Evolutionary conservation across 2,329 filamentous ascomycete species (phyloP).

Genomic region (Hymenoscyphus fructigenus): DNA sequence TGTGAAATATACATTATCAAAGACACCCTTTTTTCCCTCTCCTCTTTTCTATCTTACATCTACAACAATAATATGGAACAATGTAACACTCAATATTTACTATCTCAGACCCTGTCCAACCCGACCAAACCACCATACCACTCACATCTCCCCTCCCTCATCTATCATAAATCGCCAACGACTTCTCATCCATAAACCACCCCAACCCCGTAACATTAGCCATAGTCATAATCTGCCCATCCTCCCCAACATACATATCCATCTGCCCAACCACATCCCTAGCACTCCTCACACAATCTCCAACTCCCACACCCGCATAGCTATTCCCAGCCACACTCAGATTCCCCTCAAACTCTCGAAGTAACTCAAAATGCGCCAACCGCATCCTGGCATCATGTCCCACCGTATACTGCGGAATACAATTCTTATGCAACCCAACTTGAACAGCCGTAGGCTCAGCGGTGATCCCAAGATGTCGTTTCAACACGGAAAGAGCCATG

Average conservation of each 20-base stretch:
- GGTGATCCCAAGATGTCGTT: conserved; percentile 70
- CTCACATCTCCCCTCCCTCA: too few relatives aligned
- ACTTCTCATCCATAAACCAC: too few relatives aligned
- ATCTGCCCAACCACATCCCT: conserved; percentile 50
- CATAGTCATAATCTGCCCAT: conserved; percentile 1
- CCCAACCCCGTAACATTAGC: too few relatives aligned
- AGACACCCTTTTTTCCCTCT: too few relatives aligned
- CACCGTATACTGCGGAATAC: conserved; percentile 87
- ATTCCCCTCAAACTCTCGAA: conserved; percentile 34
- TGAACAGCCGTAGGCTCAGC: conserved; percentile 60
- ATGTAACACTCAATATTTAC: too few relatives aligned
- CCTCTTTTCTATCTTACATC: too few relatives aligned
- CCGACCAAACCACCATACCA: too few relatives aligned
- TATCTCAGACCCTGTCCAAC: too few relatives aligned
- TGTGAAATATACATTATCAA: too few relatives aligned
- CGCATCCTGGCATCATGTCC: conserved; percentile 55
- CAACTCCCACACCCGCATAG: conserved; percentile 47
- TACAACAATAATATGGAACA: too few relatives aligned
- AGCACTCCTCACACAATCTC: conserved; percentile 56
- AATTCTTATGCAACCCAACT: conserved; percentile 64
- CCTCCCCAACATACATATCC: conserved; percentile 31
- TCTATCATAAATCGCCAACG: too few relatives aligned
- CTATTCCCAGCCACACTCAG: conserved; percentile 48
- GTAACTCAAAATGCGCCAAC: conserved; percentile 34
- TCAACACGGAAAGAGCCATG: conserved; percentile 69